phyloP scores from a whole-genome alignment of 2,329 filamentous ascomycete species.

The Aspergillus cejpii region DNA sequence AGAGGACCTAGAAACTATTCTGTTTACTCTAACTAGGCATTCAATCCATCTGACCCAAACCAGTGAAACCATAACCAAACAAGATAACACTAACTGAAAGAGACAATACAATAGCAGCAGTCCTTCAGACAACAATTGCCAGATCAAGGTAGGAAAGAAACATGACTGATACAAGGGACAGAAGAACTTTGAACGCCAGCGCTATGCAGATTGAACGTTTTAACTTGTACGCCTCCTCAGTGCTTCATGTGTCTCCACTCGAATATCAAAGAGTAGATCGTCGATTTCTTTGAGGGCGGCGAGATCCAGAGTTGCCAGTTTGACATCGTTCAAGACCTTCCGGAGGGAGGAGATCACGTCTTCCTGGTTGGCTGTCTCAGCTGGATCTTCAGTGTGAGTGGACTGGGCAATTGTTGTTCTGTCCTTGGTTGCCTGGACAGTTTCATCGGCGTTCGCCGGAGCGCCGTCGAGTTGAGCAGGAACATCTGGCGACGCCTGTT shows the following conservation, averaged over 20 bases:
- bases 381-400: conserved; percentile 13
- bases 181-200: conserved; percentile 26
- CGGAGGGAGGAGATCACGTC: conserved; percentile 51
- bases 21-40: too few relatives aligned
- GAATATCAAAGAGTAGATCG: conserved; percentile 72
- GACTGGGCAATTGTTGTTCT: conserved; percentile 5
- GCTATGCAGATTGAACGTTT: conserved; percentile 28
- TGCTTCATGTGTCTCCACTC: conserved; percentile 65
- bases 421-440: neutral
- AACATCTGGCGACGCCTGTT: neutral
- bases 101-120: neutral
- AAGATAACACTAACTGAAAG: neutral
- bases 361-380: conserved; percentile 14
- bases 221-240: conserved; percentile 45
- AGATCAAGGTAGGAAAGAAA: neutral
- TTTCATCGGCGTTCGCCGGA: neutral
- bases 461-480: conserved; percentile 10
- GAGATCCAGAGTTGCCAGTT: conserved; percentile 53
- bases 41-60: neutral
- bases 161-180: neutral
- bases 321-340: conserved; percentile 54
- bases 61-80: neutral
- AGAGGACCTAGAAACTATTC: too few relatives aligned
- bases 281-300: conserved; percentile 65
- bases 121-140: neutral